Evolutionary conservation across 108 stramenopile genomes (phyloP).

Genomic region (Fragilariopsis cylindrus): DNA sequence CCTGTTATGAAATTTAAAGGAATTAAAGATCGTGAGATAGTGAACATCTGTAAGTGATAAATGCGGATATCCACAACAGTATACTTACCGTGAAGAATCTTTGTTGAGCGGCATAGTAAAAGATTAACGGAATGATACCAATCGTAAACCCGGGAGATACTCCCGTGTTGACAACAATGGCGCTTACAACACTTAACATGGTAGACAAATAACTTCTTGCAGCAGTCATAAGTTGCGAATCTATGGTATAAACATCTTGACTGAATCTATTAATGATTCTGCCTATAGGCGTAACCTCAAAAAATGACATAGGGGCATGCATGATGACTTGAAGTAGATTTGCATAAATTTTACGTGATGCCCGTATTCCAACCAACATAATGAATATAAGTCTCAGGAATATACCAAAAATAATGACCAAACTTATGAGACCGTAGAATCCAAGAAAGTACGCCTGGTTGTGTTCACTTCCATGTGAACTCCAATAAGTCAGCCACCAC

Average conservation of each 20-base stretch:
- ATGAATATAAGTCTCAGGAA: slow-evolving; percentile 55
- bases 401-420: slow-evolving; percentile 45
- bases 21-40: slow-evolving; percentile 2
- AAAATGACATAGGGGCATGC: slow-evolving; percentile 88
- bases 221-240: slow-evolving; percentile 81
- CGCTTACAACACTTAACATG: slow-evolving; percentile 63
- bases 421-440: slow-evolving; percentile 78
- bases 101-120: slow-evolving; percentile 76
- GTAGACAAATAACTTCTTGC: slow-evolving; percentile 75
- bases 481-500: slow-evolving; percentile 68
- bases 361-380: slow-evolving; percentile 51
- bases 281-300: slow-evolving; percentile 63
- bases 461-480: slow-evolving; percentile 1
- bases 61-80: neutral
- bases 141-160: slow-evolving; percentile 61
- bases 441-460: slow-evolving; percentile 44
- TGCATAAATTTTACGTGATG: slow-evolving; percentile 53
- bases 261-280: slow-evolving; percentile 60
- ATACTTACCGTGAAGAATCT: slow-evolving; percentile 72
- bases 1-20: slow-evolving; percentile 22
- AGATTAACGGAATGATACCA: slow-evolving; percentile 57
- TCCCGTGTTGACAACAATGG: slow-evolving; percentile 73
- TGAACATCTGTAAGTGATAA: neutral
- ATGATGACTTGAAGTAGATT: slow-evolving; percentile 60
- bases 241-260: slow-evolving; percentile 83